These are phyloP conservation scores for Aristolochia contorta DNA, from an alignment of 164 flowering plant species.

Conservation along the genomic window DNA sequence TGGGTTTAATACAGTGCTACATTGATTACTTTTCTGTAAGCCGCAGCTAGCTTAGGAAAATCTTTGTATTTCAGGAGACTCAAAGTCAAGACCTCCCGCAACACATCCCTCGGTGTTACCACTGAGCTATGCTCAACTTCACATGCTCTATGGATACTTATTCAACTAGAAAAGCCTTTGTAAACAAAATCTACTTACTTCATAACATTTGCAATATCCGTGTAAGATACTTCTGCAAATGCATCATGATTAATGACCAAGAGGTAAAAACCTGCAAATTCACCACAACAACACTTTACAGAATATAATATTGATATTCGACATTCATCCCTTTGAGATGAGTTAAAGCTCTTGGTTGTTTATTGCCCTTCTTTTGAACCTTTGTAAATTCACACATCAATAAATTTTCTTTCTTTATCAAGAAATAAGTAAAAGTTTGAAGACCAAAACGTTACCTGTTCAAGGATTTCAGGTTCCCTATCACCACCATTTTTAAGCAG, in stretches of 20 bases:
- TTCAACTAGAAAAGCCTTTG: background rate
- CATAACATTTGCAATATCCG: slow-evolving; percentile 40
- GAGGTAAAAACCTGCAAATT: slow-evolving; percentile 75
- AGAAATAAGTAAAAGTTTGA: background rate
- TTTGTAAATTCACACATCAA: background rate
- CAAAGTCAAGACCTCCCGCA: too few relatives aligned
- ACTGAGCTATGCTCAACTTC: too few relatives aligned
- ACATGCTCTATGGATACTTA: too few relatives aligned
- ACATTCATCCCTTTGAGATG: too few relatives aligned
- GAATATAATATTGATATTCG: too few relatives aligned
- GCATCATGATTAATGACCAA: slow-evolving; percentile 76
- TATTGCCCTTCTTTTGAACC: too few relatives aligned
- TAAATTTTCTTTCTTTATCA: background rate
- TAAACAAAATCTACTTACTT: slow-evolving; percentile 43
- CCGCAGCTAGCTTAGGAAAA: too few relatives aligned
- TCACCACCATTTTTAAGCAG: slow-evolving; percentile 85
- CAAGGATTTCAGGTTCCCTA: slow-evolving; percentile 78
- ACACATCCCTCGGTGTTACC: too few relatives aligned
- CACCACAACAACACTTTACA: background rate
- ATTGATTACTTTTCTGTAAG: too few relatives aligned
- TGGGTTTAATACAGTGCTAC: too few relatives aligned
- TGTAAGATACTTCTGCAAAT: slow-evolving; percentile 64
- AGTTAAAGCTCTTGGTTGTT: too few relatives aligned
- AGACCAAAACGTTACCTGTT: slow-evolving; percentile 46
- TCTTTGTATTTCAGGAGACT: too few relatives aligned